These are phyloP conservation scores for Paxillus rubicundulus DNA, from an alignment of 768 basidiomycete genomes.

Conservation along the genomic window DNA sequence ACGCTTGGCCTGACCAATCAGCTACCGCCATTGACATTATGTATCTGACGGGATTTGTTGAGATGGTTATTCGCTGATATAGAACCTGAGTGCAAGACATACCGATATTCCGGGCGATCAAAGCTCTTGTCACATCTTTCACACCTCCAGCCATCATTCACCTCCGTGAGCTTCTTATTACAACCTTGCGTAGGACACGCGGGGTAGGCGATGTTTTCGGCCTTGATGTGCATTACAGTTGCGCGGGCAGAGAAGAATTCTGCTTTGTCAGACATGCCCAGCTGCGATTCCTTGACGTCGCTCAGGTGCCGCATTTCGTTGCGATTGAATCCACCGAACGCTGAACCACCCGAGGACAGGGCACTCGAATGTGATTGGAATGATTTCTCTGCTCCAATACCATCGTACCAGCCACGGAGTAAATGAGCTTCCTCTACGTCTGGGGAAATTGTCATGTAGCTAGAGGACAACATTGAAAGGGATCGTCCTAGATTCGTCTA, in stretches of 20 bases:
- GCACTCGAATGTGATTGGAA: constrained; percentile 72
- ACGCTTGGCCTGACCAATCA: constrained; percentile 87
- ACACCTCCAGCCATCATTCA: constrained; percentile 77
- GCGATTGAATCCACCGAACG: constrained; percentile 56
- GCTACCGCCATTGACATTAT: constrained; percentile 83
- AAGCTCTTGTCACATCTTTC: constrained; percentile 85
- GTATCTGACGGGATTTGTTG: constrained; percentile 45
- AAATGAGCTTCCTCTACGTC: constrained; percentile 87
- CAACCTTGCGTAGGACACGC: constrained; percentile 81
- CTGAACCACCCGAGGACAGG: constrained; percentile 36
- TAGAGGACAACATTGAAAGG: constrained; percentile 79
- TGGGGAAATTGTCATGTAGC: constrained; percentile 82
- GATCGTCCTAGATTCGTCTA: constrained; percentile 56
- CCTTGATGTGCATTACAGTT: constrained; percentile 85
- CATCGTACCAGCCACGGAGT: constrained; percentile 92
- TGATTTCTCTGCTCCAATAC: constrained; percentile 52
- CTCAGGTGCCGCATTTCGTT: constrained; percentile 68
- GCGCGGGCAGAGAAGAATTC: constrained; percentile 82
- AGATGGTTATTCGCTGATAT: not conserved
- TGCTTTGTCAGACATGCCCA: constrained; percentile 72
- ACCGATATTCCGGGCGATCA: constrained; percentile 79
- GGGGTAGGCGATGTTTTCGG: constrained; percentile 80
- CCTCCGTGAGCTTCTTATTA: constrained; percentile 84
- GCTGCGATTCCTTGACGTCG: constrained; percentile 74
- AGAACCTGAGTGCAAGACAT: constrained; percentile 20